Evolutionary conservation across 2,329 filamentous ascomycete genomes (phyloP).

Genomic region (Aspergillus unguis): DNA sequence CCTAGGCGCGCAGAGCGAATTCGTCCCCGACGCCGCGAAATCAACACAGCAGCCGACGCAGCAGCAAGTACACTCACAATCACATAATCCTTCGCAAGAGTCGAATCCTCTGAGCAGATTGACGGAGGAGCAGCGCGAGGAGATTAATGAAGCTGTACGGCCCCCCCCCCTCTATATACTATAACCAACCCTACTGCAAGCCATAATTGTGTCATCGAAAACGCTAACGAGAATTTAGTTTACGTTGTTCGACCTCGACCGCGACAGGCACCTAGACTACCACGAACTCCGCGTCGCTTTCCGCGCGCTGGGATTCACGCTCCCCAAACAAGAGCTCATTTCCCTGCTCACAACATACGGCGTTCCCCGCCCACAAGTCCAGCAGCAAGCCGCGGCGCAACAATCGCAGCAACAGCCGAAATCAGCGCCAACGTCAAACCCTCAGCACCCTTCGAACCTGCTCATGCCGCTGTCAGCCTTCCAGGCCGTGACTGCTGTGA

Average conservation of each 20-base stretch:
- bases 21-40: conserved; percentile 27
- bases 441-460: conserved; percentile 61
- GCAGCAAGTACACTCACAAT: conserved; percentile 38
- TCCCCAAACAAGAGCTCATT: conserved; percentile 81
- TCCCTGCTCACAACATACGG: conserved; percentile 78
- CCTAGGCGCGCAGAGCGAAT: conserved; percentile 30
- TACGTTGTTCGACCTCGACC: conserved; percentile 92
- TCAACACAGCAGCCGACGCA: conserved; percentile 29
- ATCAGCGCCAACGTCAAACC: conserved; percentile 40
- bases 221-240: conserved; percentile 56
- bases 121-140: conserved; percentile 84
- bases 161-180: neutral
- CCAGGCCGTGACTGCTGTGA: conserved; percentile 71
- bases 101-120: conserved; percentile 55
- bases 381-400: conserved; percentile 32
- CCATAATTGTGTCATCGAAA: neutral
- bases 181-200: too few species aligned
- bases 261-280: conserved; percentile 91
- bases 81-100: conserved; percentile 45
- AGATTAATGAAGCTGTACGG: conserved; percentile 88
- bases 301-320: conserved; percentile 89
- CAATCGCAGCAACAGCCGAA: conserved; percentile 42
- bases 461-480: conserved; percentile 71
- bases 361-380: conserved; percentile 61
- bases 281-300: conserved; percentile 97